Base-by-base conservation (phyloP, 768 basidiomycete genomes). In the Butyriboletus loyo region DNA sequence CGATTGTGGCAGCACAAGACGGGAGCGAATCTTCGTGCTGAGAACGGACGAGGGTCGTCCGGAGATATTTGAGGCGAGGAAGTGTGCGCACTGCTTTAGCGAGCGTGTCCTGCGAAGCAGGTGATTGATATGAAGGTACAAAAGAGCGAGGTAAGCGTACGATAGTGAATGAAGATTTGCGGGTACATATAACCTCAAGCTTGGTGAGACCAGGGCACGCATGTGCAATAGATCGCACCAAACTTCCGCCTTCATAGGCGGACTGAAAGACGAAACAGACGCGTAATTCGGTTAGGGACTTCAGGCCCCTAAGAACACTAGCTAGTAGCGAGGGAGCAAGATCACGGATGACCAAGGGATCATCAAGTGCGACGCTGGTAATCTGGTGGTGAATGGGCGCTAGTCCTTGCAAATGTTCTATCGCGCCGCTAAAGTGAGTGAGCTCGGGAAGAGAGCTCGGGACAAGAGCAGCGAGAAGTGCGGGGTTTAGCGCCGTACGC, bases 131-230 rank as follows among this genome's bases (percentile, higher is more conserved):
- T 17, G 1, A 46, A 22, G 7, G 19, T 13, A 42, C 3, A 15
- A 35, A 36, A 38, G 6, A 15, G 24, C 19, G 14, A 28, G 27
- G 47, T 9, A 27, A 15, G 41, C 46, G 68, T 80, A 87, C 87
- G 35, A 90, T 74, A 52, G 84, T 85, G 66, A 90, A 85, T 1
- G 86, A 87, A 11, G 88, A 84, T 58, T 81, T 84, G 58, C 81
- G 81, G 13, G 77, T 75, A 62, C 85, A 87, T 15, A 82, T 82
- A 37, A 90, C 68, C 55, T 86, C 81, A 8, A 90, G 73, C 62
- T 83, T 79, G 31, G 72, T 74, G 34, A 90, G 73, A 47, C 77
- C 76, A 11, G 87, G 87, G 60, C 87, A 89, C 1, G 84, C 77
- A 13, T 80, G 70, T 47, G 82, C 80, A 51, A 90, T 77, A 4